Conservation (phyloP, 306 rosid genomes). For the Cajanus cajan region DNA sequence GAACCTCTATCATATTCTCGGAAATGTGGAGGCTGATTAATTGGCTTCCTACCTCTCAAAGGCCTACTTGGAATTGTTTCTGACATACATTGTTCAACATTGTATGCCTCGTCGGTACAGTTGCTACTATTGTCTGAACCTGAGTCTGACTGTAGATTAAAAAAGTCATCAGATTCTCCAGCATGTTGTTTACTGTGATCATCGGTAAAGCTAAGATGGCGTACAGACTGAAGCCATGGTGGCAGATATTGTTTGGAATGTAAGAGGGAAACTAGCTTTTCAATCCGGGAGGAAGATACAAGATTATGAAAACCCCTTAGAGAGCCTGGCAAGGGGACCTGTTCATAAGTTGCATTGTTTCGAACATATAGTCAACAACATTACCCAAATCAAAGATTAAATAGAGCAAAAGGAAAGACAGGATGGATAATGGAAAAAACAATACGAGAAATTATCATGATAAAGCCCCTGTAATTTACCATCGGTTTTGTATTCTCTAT, state of each 20-base stretch:
- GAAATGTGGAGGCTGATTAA: conserved; percentile 17
- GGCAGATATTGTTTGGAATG: conserved; percentile 23
- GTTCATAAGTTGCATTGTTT: conserved; percentile 18
- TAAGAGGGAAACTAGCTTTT: conserved; percentile 28
- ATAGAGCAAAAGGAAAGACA: neutral
- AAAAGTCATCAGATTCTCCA: conserved; percentile 33
- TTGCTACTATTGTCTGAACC: conserved; percentile 3
- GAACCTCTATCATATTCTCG: conserved; percentile 22
- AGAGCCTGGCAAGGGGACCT: conserved; percentile 40
- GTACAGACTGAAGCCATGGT: conserved; percentile 27
- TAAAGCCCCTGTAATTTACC: neutral
- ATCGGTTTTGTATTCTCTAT: conserved; percentile 5
- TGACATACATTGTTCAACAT: neutral
- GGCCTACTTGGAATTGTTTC: conserved; percentile 47
- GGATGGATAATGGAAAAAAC: neutral
- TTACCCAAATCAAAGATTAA: conserved; percentile 13
- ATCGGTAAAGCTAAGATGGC: conserved; percentile 42
- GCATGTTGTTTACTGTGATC: conserved; percentile 10
- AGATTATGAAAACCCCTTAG: conserved; percentile 32
- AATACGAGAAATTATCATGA: neutral
- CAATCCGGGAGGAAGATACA: conserved; percentile 26
- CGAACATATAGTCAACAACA: conserved; percentile 6
- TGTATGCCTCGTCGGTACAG: too few relatives aligned
- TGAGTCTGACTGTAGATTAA: neutral
- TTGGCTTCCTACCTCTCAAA: conserved; percentile 35